These are phyloP conservation scores for Kwoniella botswanensis DNA, from an alignment of 768 basidiomycete genomes.

Conservation along the genomic window DNA sequence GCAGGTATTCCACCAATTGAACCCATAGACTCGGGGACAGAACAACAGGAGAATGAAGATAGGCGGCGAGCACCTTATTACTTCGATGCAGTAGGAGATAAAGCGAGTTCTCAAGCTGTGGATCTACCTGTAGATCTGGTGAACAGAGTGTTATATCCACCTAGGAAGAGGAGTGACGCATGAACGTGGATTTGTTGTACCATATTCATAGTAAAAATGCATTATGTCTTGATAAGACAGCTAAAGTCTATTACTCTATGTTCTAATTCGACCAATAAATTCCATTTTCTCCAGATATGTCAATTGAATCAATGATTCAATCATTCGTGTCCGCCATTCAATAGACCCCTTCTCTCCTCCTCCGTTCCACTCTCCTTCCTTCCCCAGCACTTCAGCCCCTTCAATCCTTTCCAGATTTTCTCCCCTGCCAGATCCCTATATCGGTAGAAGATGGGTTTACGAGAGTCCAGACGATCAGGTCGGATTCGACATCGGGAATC, in stretches of 20 bases:
- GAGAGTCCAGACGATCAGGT: constrained; percentile 52
- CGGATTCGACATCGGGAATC: constrained; percentile 62
- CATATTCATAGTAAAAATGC: no score
- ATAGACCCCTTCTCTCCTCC: constrained; percentile 41
- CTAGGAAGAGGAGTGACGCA: background rate
- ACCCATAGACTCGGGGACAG: background rate
- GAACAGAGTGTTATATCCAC: constrained; percentile 42
- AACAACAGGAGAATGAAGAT: background rate
- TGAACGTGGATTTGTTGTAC: background rate
- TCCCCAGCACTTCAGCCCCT: constrained; percentile 33
- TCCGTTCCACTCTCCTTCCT: constrained; percentile 27
- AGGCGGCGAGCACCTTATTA: constrained; percentile 24
- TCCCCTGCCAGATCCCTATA: constrained; percentile 38
- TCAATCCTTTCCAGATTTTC: constrained; percentile 42
- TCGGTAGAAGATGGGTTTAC: constrained; percentile 51
- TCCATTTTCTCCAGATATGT: background rate
- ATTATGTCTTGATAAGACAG: no score
- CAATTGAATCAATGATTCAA: background rate
- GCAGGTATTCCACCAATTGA: constrained; percentile 28
- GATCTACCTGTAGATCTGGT: constrained; percentile 48
- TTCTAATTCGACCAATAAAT: background rate
- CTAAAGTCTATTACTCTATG: background rate
- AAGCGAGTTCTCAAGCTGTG: constrained; percentile 31
- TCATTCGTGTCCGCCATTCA: constrained; percentile 13
- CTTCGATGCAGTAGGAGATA: constrained; percentile 26